Evolutionary conservation across 495 filamentous ascomycete species (phyloP).

Genomic region (Annulohypoxylon stygium): DNA sequence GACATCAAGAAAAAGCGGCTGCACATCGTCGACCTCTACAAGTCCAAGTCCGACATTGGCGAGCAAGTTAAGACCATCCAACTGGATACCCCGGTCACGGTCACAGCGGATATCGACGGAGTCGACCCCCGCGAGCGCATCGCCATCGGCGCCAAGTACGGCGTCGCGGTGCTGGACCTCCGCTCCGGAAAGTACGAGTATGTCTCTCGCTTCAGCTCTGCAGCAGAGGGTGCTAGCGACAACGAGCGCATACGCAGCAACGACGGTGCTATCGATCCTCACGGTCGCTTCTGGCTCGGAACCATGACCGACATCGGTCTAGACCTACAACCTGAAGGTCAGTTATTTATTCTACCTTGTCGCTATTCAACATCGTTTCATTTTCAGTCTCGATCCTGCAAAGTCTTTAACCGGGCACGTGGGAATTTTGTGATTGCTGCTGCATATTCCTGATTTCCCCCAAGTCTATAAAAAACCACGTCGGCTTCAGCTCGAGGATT

Average conservation of each 20-base stretch:
- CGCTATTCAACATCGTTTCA: background rate
- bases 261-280: slow-evolving; percentile 84
- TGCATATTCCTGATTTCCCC: slow-evolving; percentile 1
- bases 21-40: slow-evolving; percentile 77
- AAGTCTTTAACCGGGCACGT: background rate
- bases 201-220: slow-evolving; percentile 58
- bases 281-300: slow-evolving; percentile 90
- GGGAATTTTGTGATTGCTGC: background rate
- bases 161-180: slow-evolving; percentile 80
- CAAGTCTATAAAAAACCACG: background rate
- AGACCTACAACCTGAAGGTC: slow-evolving; percentile 66
- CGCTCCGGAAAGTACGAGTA: slow-evolving; percentile 67
- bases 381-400: background rate
- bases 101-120: slow-evolving; percentile 85
- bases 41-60: slow-evolving; percentile 62
- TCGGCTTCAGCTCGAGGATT: background rate
- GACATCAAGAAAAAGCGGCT: slow-evolving; percentile 87
- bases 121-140: slow-evolving; percentile 72
- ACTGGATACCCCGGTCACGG: slow-evolving; percentile 76
- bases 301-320: slow-evolving; percentile 83
- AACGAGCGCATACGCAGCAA: slow-evolving; percentile 72
- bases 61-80: slow-evolving; percentile 68
- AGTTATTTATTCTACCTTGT: slow-evolving; percentile 32
- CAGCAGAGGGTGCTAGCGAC: slow-evolving; percentile 45
- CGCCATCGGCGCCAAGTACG: slow-evolving; percentile 83